Conservation (phyloP, 2,329 filamentous ascomycete genomes). For the Metarhizium sp. region DNA sequence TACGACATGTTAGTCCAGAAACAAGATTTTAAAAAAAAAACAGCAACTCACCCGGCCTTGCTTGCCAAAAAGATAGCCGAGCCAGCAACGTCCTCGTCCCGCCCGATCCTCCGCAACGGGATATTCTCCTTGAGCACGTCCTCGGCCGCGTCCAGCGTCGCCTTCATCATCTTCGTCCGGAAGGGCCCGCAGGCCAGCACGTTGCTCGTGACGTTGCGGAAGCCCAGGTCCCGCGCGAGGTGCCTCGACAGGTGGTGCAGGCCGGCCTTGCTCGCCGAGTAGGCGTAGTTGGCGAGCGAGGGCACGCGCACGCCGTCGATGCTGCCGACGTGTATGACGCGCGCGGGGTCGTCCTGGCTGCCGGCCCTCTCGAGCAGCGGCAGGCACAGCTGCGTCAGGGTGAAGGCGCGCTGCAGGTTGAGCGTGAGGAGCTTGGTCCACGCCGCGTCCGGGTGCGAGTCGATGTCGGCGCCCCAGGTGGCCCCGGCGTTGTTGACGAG, state of each 20-base stretch:
- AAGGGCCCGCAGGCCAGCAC: constrained; percentile 65
- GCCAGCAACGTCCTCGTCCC: constrained; percentile 59
- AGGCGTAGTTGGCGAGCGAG: constrained; percentile 48
- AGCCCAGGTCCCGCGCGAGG: constrained; percentile 50
- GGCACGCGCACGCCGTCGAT: constrained; percentile 55
- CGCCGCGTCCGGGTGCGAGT: constrained; percentile 46
- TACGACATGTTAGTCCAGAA: constrained; percentile 5
- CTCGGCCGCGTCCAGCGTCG: constrained; percentile 44
- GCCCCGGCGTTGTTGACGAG: constrained; percentile 59
- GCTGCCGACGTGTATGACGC: constrained; percentile 56
- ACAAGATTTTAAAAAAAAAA: background rate
- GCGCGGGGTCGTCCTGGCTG: constrained; percentile 33
- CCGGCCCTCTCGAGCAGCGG: constrained; percentile 46
- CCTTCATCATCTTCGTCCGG: constrained; percentile 59
- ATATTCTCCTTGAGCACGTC: constrained; percentile 47
- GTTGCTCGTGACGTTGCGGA: constrained; percentile 53
- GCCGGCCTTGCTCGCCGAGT: constrained; percentile 53
- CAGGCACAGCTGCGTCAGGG: constrained; percentile 51
- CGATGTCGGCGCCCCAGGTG: constrained; percentile 53
- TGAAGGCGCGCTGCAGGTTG: constrained; percentile 61
- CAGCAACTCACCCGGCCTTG: constrained; percentile 43
- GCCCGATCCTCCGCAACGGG: constrained; percentile 59
- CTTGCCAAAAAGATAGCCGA: constrained; percentile 62
- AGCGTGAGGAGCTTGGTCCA: constrained; percentile 54
- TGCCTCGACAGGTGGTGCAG: constrained; percentile 54